Evolutionary conservation across 257 asterid genomes (phyloP), one percentile per base, ranked within the genome.

Genomic region (Lavandula angustifolia): DNA sequence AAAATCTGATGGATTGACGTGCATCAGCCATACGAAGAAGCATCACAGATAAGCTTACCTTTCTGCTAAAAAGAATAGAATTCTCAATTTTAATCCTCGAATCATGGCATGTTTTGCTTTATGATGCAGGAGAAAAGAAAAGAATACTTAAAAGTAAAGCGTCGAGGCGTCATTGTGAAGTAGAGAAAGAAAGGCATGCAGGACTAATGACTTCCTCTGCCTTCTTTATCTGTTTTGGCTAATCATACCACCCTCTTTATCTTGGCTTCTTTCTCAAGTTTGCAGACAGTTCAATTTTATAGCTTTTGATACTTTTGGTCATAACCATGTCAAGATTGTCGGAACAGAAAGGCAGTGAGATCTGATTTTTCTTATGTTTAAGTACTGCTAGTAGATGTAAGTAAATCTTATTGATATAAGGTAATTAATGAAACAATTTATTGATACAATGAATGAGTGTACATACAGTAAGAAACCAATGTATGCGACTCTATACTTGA

Each of bases 1-100:
- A 65, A 73, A n/a, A 51, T 67, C 51, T 70, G 69, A 69, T 42
- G 73, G 51, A 63, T 14, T 50, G 62, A 64, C 57, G 31, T 60
- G 63, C 17, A 50, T 48, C 17, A 37, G 40, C 69, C 74, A 16
- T 16, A 50, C 68, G 49, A 62, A 66, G 42, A 50, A 34, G 62
- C 71, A 74, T 70, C 73, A 33, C 46, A 49, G 34, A 8, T 50
- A 53, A 34, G 49, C 61, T 29, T 51, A 51, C 35, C 10, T 44
- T 64, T 40, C 38, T 16, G 42, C 31, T 55, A 13, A 53, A 66
- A 67, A 46, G 67, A 74, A 78, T 74, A 43, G 7, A 56, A 46
- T 74, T 78, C 83, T 71, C 37, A 66, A 18, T 42, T 7, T 22
- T 34, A 18, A 60, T 57, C 31, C n/a, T 63, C 9, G 60, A 49